phyloP scores from a whole-genome alignment of 2,329 filamentous ascomycete genomes.

The Sporothrix inflata region DNA sequence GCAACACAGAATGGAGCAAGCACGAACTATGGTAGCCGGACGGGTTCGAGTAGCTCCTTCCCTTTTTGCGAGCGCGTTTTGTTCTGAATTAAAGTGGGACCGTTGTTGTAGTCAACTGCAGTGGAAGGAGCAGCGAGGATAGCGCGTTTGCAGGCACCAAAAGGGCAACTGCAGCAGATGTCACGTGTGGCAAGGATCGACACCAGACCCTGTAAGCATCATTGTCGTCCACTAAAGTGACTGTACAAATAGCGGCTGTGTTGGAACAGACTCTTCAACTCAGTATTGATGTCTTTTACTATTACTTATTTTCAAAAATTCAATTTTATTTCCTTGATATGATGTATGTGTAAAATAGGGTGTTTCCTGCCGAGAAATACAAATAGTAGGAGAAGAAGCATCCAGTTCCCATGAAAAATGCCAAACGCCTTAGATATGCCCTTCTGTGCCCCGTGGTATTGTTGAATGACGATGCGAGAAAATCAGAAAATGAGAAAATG shows the following conservation, averaged over 20 bases:
- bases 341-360: background rate
- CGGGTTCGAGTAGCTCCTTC: slow-evolving; percentile 20
- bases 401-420: background rate
- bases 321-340: background rate
- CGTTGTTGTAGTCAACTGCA: background rate
- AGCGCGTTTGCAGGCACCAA: background rate
- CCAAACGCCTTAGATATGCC: slow-evolving; percentile 18
- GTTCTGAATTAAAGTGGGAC: slow-evolving; percentile 13
- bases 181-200: background rate
- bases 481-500: no score
- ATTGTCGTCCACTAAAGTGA: background rate
- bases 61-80: slow-evolving; percentile 19
- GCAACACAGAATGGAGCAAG: slow-evolving; percentile 9
- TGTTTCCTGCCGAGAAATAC: background rate
- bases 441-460: slow-evolving; percentile 22
- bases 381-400: background rate
- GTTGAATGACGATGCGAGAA: slow-evolving; percentile 16
- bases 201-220: background rate
- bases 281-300: background rate
- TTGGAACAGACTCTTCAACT: background rate
- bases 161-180: background rate
- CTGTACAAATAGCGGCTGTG: background rate
- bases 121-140: background rate
- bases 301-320: background rate
- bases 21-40: background rate